Conservation (phyloP, 176 grass and related monocot genomes). For the Oryza glumipatula region DNA sequence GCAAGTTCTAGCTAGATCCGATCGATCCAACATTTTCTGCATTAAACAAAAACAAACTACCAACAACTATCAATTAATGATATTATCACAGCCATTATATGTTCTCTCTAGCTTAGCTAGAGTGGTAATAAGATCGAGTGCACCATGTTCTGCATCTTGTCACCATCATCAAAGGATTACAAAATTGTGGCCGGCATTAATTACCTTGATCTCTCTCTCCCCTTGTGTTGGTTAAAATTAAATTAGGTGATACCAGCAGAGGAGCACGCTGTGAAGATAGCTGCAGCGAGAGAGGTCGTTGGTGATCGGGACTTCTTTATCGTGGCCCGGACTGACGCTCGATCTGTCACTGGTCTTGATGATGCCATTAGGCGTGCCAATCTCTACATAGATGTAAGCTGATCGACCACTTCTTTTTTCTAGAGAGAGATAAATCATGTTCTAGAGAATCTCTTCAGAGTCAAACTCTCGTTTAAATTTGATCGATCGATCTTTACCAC, state of each 20-base stretch:
- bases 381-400: conserved; percentile 57
- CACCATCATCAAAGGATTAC: neutral
- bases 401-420: neutral
- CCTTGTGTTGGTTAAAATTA: neutral
- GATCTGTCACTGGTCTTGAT: conserved; percentile 23
- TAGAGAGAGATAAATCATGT: neutral
- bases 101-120: too few species aligned
- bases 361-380: conserved; percentile 54
- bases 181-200: neutral
- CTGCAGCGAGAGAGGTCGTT: conserved; percentile 49
- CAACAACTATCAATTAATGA: neutral
- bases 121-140: too few species aligned
- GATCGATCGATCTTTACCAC: neutral
- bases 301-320: conserved; percentile 54
- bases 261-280: conserved; percentile 60
- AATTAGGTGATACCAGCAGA: conserved; percentile 54
- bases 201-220: neutral
- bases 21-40: neutral
- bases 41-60: neutral
- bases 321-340: conserved; percentile 58
- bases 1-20: too few species aligned
- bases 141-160: neutral
- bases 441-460: neutral
- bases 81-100: too few species aligned
- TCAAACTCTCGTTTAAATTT: neutral